A percentile compares a stretch with the other conserved stretches of the same genome.
Conservation (phyloP, 2,329 filamentous ascomycete species). For the Acephala macrosclerotiorum region DNA sequence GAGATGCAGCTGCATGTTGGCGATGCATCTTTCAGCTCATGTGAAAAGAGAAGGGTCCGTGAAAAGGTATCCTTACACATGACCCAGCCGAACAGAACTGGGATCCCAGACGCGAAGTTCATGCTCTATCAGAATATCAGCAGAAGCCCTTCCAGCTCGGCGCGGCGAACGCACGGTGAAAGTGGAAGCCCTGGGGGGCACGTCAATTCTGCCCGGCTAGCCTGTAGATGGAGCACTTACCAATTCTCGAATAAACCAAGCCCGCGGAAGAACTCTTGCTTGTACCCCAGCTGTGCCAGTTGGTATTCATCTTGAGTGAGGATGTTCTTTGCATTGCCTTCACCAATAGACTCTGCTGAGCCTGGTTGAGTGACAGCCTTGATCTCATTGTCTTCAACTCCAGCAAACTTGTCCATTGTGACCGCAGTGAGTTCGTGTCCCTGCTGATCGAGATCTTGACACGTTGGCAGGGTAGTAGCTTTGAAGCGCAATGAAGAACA, state of each 20-base stretch:
- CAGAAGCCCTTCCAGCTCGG: not conserved
- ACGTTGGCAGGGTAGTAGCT: not conserved
- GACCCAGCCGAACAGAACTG: slow-evolving; percentile 48
- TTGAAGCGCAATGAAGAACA: not conserved
- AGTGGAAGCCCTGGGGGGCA: slow-evolving; percentile 40
- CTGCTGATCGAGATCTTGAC: not conserved
- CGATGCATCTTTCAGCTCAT: not conserved
- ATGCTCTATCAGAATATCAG: slow-evolving; percentile 36
- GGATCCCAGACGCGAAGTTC: slow-evolving; percentile 50
- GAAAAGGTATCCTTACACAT: slow-evolving; percentile 39
- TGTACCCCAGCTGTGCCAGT: slow-evolving; percentile 45
- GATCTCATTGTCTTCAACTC: slow-evolving; percentile 22
- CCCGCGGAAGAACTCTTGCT: slow-evolving; percentile 46
- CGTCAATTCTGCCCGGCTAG: not conserved
- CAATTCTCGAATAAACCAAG: slow-evolving; percentile 49
- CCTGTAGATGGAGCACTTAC: slow-evolving; percentile 17
- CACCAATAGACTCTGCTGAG: slow-evolving; percentile 19
- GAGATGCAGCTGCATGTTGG: not conserved
- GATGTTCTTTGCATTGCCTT: slow-evolving; percentile 26
- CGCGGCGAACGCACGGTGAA: slow-evolving; percentile 39
- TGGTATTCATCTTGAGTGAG: slow-evolving; percentile 43
- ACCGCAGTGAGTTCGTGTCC: not conserved
- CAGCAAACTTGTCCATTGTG: slow-evolving; percentile 22
- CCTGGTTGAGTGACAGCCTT: slow-evolving; percentile 14
- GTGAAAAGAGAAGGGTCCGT: not conserved